Evolutionary conservation across 2,329 filamentous ascomycete genomes (phyloP), one percentile per base, ranked within the genome.

Genomic region (Penicillium sp.): DNA sequence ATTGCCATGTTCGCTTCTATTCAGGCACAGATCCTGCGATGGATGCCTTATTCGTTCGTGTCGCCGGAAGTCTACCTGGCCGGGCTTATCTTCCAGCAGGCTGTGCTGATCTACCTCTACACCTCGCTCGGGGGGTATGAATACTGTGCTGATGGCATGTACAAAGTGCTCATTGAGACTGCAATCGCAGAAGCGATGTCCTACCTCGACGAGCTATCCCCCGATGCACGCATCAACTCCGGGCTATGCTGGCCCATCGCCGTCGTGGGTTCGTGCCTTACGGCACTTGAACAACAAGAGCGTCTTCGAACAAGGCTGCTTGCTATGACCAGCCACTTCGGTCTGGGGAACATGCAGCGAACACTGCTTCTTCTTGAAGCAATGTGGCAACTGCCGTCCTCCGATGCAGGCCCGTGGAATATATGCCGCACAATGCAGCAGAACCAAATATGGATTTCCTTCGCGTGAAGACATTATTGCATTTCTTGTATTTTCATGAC

Each of bases 391-490:
- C 50, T 59, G 36, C 58, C 67, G 0, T 32, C 59, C 0, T 63
- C 53, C 0, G 52, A 59, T 16, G 48, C 58, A 3, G 59, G 65
- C 3, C 72, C 72, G 1, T 75, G 72, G 72, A 65, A 59, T 31
- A 57, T 75, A 16, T 71, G 64, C 33, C 61, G 60, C 8, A 63
- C 67, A n/a, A 74, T 75, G 70, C 63, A 70, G 21, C 58, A 71
- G 17, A 61, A 68, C 25, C 66, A 71, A 41, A 72, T 74, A 20
- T 72, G 68, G 70, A 73, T 73, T 27, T 74, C 71, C 2, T 74
- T 74, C 57, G 72, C 71, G 14, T 74, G 50, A 60, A 25, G n/a
- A 26, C 34, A 18, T 14, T 15, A 33, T 33, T 14, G n/a, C n/a
- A n/a, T n/a, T n/a, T n/a, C n/a, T n/a, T n/a, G n/a, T n/a, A n/a